phyloP scores from a whole-genome alignment of 495 filamentous ascomycete genomes.

The Baudoinia panamericana region DNA sequence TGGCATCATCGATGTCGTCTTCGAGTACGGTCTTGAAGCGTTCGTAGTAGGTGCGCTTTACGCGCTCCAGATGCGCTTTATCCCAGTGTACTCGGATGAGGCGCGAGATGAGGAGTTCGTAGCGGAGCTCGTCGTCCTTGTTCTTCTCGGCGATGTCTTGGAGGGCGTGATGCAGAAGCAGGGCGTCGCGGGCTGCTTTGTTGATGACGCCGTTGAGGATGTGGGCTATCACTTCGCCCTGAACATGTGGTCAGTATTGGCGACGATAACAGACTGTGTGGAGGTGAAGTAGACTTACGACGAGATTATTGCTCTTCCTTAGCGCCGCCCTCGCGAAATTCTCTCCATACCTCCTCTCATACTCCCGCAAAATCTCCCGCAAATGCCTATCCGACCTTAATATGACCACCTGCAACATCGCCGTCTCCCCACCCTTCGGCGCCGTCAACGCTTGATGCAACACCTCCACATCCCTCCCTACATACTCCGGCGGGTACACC shows the following conservation, averaged over 20 bases:
- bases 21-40: conserved; percentile 26
- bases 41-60: conserved; percentile 30
- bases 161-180: conserved; percentile 88
- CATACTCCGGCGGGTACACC: conserved; percentile 40
- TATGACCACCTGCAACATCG: conserved; percentile 80
- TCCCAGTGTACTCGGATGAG: conserved; percentile 33
- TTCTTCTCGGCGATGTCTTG: conserved; percentile 30
- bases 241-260: conserved; percentile 8
- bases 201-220: conserved; percentile 96
- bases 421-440: conserved; percentile 72
- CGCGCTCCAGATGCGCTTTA: conserved; percentile 24
- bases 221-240: conserved; percentile 93
- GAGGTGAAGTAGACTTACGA: conserved; percentile 46
- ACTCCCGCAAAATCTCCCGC: conserved; percentile 60
- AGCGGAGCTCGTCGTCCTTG: conserved; percentile 23
- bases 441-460: conserved; percentile 56
- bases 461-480: conserved; percentile 51
- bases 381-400: conserved; percentile 67
- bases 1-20: conserved; percentile 28
- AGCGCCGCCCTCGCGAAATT: conserved; percentile 84
- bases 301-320: conserved; percentile 75
- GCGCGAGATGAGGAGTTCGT: conserved; percentile 30
- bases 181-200: conserved; percentile 81
- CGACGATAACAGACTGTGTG: not conserved
- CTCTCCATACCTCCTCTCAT: conserved; percentile 52